Base-by-base conservation (phyloP, 345 rosid genomes). In the Geranium rotundifolium region DNA sequence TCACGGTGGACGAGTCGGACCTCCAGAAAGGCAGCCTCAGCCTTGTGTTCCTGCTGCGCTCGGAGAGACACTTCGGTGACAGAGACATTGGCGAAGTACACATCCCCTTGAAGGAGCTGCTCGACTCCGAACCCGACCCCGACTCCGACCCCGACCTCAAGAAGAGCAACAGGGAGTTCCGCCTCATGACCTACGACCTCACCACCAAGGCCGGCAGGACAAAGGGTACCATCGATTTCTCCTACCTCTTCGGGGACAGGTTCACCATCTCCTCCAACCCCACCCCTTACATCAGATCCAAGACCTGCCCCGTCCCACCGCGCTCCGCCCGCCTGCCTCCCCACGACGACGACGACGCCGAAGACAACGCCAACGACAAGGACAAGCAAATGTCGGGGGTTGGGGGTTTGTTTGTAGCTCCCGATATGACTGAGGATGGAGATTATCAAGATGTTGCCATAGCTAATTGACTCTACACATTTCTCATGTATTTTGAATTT, bases 21-120 rank as follows among this genome's bases (percentile, higher is more conserved):
- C 74, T 76, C 29, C 75, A 69, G 18, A 69, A 79, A 56, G 70
- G 70, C 71, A 74, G 79, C 62, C 66, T 83, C 0, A 37, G 63
- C 17, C 64, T 90, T 16, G 54, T 67, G 1, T 7, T 77, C 77
- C 60, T 73, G 72, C 63, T 90, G 72, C 64, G 63, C 4, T 79
- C 91, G 0, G 83, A 80, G 41, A 77, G 89, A 1, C 20, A 64
- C 72, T 4, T 80, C 12, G 84, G 83, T 23, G 85, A 82, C 62
- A 71, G 69, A 55, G 72, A 71, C 4, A 69, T 87, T 59, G 89
- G 95, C 0, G 74, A 78, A 49, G 81, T 80, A 14, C 64, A 63
- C 15, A 74, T 89, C 8, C 85, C 88, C 18, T 14, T 82, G 58
- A 82, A 83, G 66, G 90, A 85, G 54, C 77, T 89, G 19, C 74